Conservation (phyloP, 257 asterid genomes). For the Solanum arcanum region DNA sequence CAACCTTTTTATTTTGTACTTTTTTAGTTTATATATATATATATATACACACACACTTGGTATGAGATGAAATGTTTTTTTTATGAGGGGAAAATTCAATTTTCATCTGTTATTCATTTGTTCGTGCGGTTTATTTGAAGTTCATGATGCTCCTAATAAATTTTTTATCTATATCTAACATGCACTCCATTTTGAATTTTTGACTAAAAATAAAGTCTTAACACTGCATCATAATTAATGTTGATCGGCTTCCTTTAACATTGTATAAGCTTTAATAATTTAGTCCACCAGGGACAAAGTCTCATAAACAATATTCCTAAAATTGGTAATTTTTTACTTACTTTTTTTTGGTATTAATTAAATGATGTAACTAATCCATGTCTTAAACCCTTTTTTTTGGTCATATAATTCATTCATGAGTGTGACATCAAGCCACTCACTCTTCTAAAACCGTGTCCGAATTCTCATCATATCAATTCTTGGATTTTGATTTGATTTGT, state of each 20-base stretch:
- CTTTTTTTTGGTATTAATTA: neutral
- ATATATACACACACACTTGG: neutral
- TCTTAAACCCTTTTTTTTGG: neutral
- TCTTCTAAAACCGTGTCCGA: neutral
- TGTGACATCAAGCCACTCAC: neutral
- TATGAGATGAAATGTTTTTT: too few relatives aligned
- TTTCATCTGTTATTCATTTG: too few relatives aligned
- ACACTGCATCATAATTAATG: too few relatives aligned
- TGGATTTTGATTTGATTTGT: neutral
- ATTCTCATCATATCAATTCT: neutral
- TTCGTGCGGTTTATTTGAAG: fast-evolving
- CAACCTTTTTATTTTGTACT: too few relatives aligned
- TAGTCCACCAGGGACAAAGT: neutral
- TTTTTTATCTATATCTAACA: too few relatives aligned
- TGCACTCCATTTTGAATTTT: fast-evolving
- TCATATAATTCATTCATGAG: neutral
- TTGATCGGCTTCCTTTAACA: too few relatives aligned
- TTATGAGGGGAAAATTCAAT: too few relatives aligned
- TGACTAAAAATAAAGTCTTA: too few relatives aligned
- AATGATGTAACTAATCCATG: neutral
- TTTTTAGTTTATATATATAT: too few relatives aligned
- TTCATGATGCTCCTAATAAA: too few relatives aligned
- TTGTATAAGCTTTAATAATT: neutral
- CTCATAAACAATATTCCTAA: neutral
- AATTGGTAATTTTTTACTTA: too few relatives aligned